These are phyloP conservation scores for Stylonectria norvegica DNA, from an alignment of 2,329 filamentous ascomycete genomes.

Conservation along the genomic window DNA sequence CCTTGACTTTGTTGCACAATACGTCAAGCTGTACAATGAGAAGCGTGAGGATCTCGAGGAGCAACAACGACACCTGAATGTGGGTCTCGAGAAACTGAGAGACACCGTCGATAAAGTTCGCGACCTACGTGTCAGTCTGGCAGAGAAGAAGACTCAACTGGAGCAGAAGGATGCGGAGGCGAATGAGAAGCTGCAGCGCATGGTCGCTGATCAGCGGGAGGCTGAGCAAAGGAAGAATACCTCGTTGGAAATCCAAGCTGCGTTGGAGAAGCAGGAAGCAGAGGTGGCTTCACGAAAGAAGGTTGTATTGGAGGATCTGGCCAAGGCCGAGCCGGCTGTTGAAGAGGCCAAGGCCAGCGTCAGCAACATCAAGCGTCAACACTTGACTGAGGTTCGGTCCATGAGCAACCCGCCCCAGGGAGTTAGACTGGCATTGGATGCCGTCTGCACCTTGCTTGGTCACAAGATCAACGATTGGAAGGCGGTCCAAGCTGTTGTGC, in stretches of 20 bases:
- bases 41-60: slow-evolving; percentile 98
- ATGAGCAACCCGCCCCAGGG: slow-evolving; percentile 91
- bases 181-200: slow-evolving; percentile 93
- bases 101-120: slow-evolving; percentile 97
- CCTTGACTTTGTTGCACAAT: slow-evolving; percentile 96
- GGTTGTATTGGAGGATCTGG: slow-evolving; percentile 83
- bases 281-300: slow-evolving; percentile 80
- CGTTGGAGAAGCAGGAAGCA: slow-evolving; percentile 83
- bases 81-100: slow-evolving; percentile 93
- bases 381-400: slow-evolving; percentile 93
- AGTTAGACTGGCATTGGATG: slow-evolving; percentile 88
- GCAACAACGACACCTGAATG: slow-evolving; percentile 96
- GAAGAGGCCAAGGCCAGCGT: slow-evolving; percentile 92
- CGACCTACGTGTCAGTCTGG: slow-evolving; percentile 83
- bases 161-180: slow-evolving; percentile 93
- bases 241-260: slow-evolving; percentile 83
- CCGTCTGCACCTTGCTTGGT: slow-evolving; percentile 92
- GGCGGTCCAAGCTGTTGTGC: slow-evolving; percentile 81
- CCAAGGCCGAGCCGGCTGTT: slow-evolving; percentile 88
- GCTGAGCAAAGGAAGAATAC: slow-evolving; percentile 87
- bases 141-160: slow-evolving; percentile 89
- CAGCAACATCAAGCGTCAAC: slow-evolving; percentile 96
- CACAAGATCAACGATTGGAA: slow-evolving; percentile 92
- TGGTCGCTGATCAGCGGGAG: slow-evolving; percentile 94
- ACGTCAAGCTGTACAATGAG: slow-evolving; percentile 94